Percentiles rank a stretch among this genome's conserved stretches.
phyloP scores from a whole-genome alignment of 164 flowering plant genomes.

The Malania oleifera region DNA sequence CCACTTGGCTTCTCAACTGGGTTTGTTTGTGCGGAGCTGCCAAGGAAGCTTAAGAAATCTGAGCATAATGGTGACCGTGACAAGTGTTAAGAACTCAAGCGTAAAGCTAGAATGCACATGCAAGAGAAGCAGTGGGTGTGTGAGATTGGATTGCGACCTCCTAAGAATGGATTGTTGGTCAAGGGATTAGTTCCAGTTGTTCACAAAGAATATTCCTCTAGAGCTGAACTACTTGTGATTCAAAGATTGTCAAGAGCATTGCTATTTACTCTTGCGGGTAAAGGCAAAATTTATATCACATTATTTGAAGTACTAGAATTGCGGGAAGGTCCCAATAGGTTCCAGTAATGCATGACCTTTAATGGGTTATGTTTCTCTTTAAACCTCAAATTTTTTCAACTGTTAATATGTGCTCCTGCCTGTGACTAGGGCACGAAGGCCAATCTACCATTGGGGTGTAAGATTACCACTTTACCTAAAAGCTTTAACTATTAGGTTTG shows the following conservation, averaged over 20 bases:
- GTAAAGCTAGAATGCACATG: constrained; percentile 39
- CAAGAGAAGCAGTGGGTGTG: constrained; percentile 27
- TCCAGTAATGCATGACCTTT: too few relatives aligned
- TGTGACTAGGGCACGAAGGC: too few relatives aligned
- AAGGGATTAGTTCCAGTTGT: constrained; percentile 52
- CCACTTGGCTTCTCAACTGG: constrained; percentile 17
- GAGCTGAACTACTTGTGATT: constrained; percentile 39
- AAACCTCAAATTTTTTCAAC: background rate
- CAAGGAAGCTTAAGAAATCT: constrained; percentile 33
- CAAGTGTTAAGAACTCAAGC: constrained; percentile 46
- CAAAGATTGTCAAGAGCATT: constrained; percentile 31
- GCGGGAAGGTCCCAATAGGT: too few relatives aligned
- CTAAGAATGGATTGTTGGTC: constrained; percentile 64
- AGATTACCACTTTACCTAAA: too few relatives aligned
- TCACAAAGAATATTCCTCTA: constrained; percentile 43
- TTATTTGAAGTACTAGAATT: background rate
- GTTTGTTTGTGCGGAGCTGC: constrained; percentile 23
- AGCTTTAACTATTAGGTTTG: too few relatives aligned
- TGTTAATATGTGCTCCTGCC: background rate
- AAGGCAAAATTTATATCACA: too few relatives aligned
- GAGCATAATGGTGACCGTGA: constrained; percentile 56
- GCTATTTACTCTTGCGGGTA: constrained; percentile 53
- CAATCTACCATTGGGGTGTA: too few relatives aligned
- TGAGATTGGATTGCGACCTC: constrained; percentile 35
- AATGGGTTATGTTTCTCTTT: background rate